A percentile compares a stretch with the other conserved stretches of the same genome.
Conservation (phyloP, 140 eudicot species). For the Senecio squalidus region DNA sequence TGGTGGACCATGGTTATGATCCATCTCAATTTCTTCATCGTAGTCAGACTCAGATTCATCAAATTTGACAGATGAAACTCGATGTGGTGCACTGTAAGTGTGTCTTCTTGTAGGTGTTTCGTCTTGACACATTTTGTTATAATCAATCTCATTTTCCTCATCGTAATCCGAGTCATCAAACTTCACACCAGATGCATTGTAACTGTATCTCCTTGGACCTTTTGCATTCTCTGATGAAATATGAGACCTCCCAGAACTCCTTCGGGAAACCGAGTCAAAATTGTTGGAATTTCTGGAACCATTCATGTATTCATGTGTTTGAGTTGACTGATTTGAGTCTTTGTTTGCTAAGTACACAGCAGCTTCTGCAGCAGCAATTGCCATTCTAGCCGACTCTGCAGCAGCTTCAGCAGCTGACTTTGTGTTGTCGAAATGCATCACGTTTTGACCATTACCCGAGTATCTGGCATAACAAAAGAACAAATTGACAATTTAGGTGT, state of each 20-base stretch:
- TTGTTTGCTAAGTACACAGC: constrained; percentile 69
- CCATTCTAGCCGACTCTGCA: constrained; percentile 80
- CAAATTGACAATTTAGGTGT: background rate
- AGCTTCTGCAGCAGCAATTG: constrained; percentile 94
- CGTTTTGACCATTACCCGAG: constrained; percentile 36
- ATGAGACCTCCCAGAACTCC: constrained; percentile 27
- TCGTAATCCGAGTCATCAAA: constrained; percentile 76
- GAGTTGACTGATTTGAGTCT: constrained; percentile 33
- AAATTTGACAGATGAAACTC: constrained; percentile 29
- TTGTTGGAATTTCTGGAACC: constrained; percentile 1
- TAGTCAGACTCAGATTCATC: constrained; percentile 31
- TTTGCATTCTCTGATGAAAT: constrained; percentile 8
- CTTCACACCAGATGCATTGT: constrained; percentile 40
- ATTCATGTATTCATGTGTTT: constrained; percentile 16
- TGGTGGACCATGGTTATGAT: constrained; percentile 45
- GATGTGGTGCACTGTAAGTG: constrained; percentile 45
- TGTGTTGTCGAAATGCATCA: constrained; percentile 48
- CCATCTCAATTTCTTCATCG: constrained; percentile 56
- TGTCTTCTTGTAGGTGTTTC: constrained; percentile 60
- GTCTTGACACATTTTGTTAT: constrained; percentile 22
- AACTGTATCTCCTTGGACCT: constrained; percentile 60
- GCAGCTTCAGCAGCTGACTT: constrained; percentile 94
- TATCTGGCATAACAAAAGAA: constrained; percentile 10
- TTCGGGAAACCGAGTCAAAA: constrained; percentile 19
- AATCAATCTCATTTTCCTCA: constrained; percentile 23